Base-by-base conservation (phyloP, 2,329 filamentous ascomycete species). In the Alternaria metachromatica region DNA sequence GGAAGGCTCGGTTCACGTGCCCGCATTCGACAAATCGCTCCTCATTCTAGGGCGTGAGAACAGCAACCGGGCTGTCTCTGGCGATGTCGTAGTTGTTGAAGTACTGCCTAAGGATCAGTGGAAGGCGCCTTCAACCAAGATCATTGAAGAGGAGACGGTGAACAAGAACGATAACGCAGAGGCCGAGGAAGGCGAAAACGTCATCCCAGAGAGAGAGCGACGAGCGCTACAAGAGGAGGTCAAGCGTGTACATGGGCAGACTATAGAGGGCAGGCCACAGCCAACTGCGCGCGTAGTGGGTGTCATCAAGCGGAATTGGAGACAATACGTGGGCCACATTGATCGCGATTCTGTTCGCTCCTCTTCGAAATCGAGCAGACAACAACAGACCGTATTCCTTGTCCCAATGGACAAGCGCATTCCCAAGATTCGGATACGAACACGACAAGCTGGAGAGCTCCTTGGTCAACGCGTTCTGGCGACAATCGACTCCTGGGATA, bases 371-470 rank as follows among this genome's bases (percentile, higher is more conserved):
- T 90, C 94, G 71, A 93, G 93, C 28, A 88, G 94, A 62, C 92
- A 92, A 73, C 93, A 96, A 77, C 94, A 97, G 77, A 96, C 89
- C 15, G 94, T 99, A 13, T 99, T 99, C 81, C 86, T 99, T 18
- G 89, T 98, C 53, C 94, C 96, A 5, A 98, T 99, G 95, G 95
- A 99, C 81, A 98, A 97, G 84, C 91, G 93, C 74, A 92, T 99
- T 21, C 96, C 96, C 3, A 99, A 98, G 83, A 97, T 99, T 73
- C 89, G 94, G 49, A 89, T 99, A 58, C 90, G 94, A 55, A 98
- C 96, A 11, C 88, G 96, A 55, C 96, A 98, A 80, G 94, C 94
- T 23, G 89, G 89, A 15, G 93, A 97, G 74, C 87, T 99, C 5
- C 81, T 97, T 26, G 96, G 96, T 6, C 96, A 98, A 84, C 90